These are phyloP conservation scores for Filosporella fistucella DNA, from an alignment of 495 filamentous ascomycete species.

Conservation along the genomic window DNA sequence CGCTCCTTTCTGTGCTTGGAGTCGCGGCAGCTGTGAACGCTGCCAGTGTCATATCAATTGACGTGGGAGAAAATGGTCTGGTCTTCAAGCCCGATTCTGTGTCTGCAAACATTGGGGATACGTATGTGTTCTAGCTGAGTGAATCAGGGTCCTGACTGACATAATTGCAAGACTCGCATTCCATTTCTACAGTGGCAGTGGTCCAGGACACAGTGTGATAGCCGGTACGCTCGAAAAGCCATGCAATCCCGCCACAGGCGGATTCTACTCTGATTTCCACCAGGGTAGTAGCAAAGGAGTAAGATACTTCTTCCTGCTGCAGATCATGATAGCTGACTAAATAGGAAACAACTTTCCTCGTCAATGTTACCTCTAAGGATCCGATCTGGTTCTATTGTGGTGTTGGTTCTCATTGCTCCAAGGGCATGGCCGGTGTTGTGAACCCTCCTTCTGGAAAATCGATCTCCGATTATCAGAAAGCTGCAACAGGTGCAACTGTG, in stretches of 20 bases:
- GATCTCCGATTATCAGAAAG: slow-evolving; percentile 3
- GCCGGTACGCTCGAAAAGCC: slow-evolving; percentile 62
- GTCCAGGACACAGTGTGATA: slow-evolving; percentile 56
- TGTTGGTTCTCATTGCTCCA: slow-evolving; percentile 33
- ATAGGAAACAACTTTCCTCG: slow-evolving; percentile 38
- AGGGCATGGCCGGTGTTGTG: slow-evolving; percentile 44
- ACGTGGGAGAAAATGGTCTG: slow-evolving; percentile 24
- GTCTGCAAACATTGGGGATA: slow-evolving; percentile 49
- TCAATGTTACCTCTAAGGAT: slow-evolving; percentile 34
- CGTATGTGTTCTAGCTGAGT: slow-evolving; percentile 4
- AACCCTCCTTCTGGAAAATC: slow-evolving; percentile 28
- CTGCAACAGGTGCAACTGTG: slow-evolving; percentile 1
- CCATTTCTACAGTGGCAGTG: slow-evolving; percentile 57
- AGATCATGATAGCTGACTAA: slow-evolving; percentile 22
- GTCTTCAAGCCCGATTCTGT: slow-evolving; percentile 55
- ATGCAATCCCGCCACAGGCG: slow-evolving; percentile 46
- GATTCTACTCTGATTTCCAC: slow-evolving; percentile 26
- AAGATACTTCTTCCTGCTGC: background rate
- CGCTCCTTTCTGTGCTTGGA: slow-evolving; percentile 2
- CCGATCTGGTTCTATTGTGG: slow-evolving; percentile 48
- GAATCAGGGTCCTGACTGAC: background rate
- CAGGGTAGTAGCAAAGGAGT: background rate
- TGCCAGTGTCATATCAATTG: slow-evolving; percentile 8
- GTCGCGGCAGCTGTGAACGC: background rate
- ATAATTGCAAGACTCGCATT: slow-evolving; percentile 50